A percentile compares a stretch with the other conserved stretches of the same genome.
Evolutionary conservation across 208 protist genomes (phyloP).

Genomic region (Lotmaria passim): DNA sequence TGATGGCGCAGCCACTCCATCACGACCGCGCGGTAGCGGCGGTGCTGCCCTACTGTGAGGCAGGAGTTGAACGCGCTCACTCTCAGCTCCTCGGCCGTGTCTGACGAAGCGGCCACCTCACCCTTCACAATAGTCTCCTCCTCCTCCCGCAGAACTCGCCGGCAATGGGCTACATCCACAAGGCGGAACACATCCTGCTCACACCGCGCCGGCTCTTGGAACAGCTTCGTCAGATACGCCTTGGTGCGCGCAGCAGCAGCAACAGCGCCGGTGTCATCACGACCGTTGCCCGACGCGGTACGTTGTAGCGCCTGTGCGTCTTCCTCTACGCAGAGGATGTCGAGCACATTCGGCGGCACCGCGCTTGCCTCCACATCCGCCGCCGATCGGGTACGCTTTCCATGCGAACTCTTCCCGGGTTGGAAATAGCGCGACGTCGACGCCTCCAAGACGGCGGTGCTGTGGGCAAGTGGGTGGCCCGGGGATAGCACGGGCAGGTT

Average conservation of each 20-base stretch:
- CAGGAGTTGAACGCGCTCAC: slow-evolving; percentile 57
- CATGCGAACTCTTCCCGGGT: slow-evolving; percentile 2
- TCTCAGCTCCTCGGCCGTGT: not conserved
- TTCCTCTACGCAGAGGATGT: slow-evolving; percentile 22
- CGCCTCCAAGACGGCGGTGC: slow-evolving; percentile 24
- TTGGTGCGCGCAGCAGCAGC: slow-evolving; percentile 10
- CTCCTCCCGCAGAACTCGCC: slow-evolving; percentile 26
- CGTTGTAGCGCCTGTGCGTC: not conserved
- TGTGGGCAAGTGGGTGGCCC: slow-evolving; percentile 18
- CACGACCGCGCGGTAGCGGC: slow-evolving; percentile 52
- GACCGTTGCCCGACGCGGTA: not conserved
- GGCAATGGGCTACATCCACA: slow-evolving; percentile 50
- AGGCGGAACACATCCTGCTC: slow-evolving; percentile 59
- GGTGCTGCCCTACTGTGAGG: slow-evolving; percentile 70
- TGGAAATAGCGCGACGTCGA: slow-evolving; percentile 23
- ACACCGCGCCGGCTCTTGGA: slow-evolving; percentile 39
- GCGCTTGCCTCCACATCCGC: not conserved
- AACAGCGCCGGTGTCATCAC: not conserved
- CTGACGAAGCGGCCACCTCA: not conserved
- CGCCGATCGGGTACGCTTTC: slow-evolving; percentile 23
- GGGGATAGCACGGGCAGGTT: slow-evolving; percentile 27
- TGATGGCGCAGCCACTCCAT: slow-evolving; percentile 36
- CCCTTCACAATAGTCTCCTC: slow-evolving; percentile 3
- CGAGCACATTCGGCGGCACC: slow-evolving; percentile 7
- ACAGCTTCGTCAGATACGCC: slow-evolving; percentile 35